These are phyloP conservation scores for Talaromyces adpressus DNA, from an alignment of 495 filamentous ascomycete species.

Conservation along the genomic window DNA sequence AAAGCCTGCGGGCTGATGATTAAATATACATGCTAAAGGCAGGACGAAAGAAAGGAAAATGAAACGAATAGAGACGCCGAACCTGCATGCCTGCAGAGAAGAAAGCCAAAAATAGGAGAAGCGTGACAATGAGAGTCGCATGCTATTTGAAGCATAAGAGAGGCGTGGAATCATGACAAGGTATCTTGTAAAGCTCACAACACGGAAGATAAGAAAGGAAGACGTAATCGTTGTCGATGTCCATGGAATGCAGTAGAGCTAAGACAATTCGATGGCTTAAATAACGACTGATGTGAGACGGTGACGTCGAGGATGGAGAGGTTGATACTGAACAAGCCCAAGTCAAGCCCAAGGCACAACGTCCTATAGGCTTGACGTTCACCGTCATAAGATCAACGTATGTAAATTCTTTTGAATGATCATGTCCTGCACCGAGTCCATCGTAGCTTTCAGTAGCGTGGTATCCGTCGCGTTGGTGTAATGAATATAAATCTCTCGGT, in stretches of 20 bases:
- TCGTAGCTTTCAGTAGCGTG: conserved; percentile 92
- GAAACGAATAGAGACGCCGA: neutral
- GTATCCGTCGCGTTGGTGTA: conserved; percentile 95
- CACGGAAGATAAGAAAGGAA: conserved; percentile 10
- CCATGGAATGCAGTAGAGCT: conserved; percentile 4
- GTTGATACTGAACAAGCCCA: neutral
- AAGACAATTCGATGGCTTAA: neutral
- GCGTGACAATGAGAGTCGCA: conserved; percentile 5
- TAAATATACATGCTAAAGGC: conserved; percentile 2
- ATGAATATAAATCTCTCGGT: conserved; percentile 88
- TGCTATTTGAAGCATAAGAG: conserved; percentile 1
- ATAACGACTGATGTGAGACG: neutral
- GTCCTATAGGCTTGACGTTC: neutral
- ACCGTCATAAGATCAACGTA: conserved; percentile 78
- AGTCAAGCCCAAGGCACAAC: neutral
- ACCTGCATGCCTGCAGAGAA: neutral
- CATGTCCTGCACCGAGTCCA: conserved; percentile 97
- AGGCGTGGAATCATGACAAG: conserved; percentile 8
- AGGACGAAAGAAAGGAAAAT: neutral
- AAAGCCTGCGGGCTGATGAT: conserved; percentile 1
- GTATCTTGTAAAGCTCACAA: conserved; percentile 8
- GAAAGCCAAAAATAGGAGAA: neutral
- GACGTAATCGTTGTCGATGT: neutral
- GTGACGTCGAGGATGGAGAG: neutral
- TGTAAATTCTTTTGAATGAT: conserved; percentile 98